These are phyloP conservation scores for Crucihimalaya himalaica DNA, from an alignment of 345 rosid species.

Conservation along the genomic window DNA sequence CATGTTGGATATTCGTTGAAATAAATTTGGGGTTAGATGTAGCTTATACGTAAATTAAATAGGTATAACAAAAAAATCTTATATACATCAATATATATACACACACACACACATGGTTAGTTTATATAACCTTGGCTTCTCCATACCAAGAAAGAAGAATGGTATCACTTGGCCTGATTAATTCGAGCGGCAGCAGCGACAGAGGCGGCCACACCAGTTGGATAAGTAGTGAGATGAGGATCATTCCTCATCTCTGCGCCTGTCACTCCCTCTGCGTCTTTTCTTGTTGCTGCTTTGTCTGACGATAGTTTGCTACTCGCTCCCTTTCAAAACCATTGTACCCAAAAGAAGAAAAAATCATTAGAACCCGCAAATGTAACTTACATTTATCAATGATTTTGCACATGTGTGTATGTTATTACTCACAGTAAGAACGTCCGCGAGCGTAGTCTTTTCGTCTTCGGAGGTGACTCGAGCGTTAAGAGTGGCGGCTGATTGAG, in stretches of 20 bases:
- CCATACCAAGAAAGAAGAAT: constrained; percentile 5
- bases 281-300: constrained; percentile 62
- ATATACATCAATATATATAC: constrained; percentile 13
- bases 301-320: constrained; percentile 62
- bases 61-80: neutral
- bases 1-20: constrained; percentile 12
- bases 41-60: neutral
- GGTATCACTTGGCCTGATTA: constrained; percentile 48
- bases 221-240: constrained; percentile 69
- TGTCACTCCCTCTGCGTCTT: constrained; percentile 79
- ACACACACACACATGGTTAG: neutral
- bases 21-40: neutral
- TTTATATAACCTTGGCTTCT: neutral
- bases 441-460: constrained; percentile 65
- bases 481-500: constrained; percentile 76
- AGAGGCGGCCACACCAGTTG: constrained; percentile 76
- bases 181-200: constrained; percentile 80
- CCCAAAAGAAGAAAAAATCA: neutral
- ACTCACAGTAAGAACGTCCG: constrained; percentile 61
- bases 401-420: neutral
- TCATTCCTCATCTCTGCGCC: constrained; percentile 85
- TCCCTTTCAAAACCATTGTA: constrained; percentile 46
- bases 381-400: no score
- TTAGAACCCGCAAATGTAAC: neutral
- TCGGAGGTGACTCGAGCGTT: constrained; percentile 52